Percentiles rank a stretch among this genome's conserved stretches.
phyloP scores from a whole-genome alignment of 257 asterid species.

The Prunella vulgaris region DNA sequence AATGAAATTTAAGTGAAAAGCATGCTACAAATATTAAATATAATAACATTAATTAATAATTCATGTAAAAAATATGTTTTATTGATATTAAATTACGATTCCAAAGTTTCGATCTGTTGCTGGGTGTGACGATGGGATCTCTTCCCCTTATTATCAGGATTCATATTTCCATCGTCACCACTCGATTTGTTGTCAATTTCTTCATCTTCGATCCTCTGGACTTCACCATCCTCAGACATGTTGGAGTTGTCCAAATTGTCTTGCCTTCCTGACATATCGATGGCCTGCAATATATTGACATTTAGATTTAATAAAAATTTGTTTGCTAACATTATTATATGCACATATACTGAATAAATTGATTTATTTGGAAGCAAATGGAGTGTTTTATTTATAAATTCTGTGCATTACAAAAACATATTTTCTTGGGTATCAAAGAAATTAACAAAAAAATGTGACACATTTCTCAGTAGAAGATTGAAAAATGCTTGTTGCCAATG shows the following conservation, averaged over 20 bases:
- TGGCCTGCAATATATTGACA: neutral
- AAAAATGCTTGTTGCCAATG: too few species aligned
- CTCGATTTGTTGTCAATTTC: slow-evolving; percentile 25
- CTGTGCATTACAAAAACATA: too few species aligned
- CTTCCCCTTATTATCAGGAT: slow-evolving; percentile 23
- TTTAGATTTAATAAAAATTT: too few species aligned
- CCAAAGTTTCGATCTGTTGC: slow-evolving; percentile 43
- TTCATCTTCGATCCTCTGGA: neutral
- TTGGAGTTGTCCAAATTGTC: neutral
- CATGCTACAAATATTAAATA: neutral
- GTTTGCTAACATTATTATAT: too few species aligned
- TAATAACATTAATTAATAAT: too few species aligned
- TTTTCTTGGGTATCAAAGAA: too few species aligned
- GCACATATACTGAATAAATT: too few species aligned
- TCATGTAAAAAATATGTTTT: too few species aligned
- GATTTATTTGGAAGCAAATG: too few species aligned
- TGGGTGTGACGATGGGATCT: slow-evolving; percentile 44
- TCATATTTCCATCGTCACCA: neutral
- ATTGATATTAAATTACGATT: slow-evolving; percentile 26
- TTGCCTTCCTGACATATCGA: neutral
- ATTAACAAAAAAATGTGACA: too few species aligned
- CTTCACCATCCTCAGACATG: slow-evolving; percentile 12
- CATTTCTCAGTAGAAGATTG: too few species aligned
- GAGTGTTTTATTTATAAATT: too few species aligned
- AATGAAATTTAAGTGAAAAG: neutral